Evolutionary conservation across 1,284 basidiomycete genomes (phyloP).

Genomic region (Lignosus rhinocerotis): DNA sequence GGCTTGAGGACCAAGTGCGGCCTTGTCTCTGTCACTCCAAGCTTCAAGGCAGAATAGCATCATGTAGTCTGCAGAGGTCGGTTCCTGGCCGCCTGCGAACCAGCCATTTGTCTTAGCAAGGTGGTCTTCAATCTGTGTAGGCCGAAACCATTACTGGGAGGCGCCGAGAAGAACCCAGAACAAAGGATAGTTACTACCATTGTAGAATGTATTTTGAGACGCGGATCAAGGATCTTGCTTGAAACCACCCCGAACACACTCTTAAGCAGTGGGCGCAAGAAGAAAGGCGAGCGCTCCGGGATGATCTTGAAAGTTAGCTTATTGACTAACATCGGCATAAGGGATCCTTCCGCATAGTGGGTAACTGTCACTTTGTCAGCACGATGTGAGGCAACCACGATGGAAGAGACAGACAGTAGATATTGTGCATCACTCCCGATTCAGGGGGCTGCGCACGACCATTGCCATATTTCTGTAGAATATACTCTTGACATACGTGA

Average conservation of each 20-base stretch:
- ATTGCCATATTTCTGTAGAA: conserved; percentile 43
- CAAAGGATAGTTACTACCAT: conserved; percentile 28
- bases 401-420: conserved; percentile 32
- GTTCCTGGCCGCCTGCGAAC: conserved; percentile 40
- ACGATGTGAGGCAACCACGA: background rate
- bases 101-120: conserved; percentile 32
- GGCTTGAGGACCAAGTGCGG: conserved; percentile 29
- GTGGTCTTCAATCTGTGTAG: conserved; percentile 29
- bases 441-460: conserved; percentile 39
- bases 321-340: conserved; percentile 40
- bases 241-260: conserved; percentile 24
- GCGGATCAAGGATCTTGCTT: conserved; percentile 24
- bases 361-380: conserved; percentile 24
- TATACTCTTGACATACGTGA: conserved; percentile 34
- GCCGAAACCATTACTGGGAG: background rate
- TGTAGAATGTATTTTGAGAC: conserved; percentile 28
- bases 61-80: conserved; percentile 42
- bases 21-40: conserved; percentile 15
- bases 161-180: background rate
- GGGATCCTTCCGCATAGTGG: conserved; percentile 42
- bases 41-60: conserved; percentile 39
- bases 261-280: conserved; percentile 34
- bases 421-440: conserved; percentile 40
- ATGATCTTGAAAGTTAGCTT: conserved; percentile 33
- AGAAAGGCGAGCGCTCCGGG: conserved; percentile 32